Percentiles rank a stretch among this genome's conserved stretches.
phyloP scores from a whole-genome alignment of 2,329 filamentous ascomycete genomes.

The Alternaria consortialis region DNA sequence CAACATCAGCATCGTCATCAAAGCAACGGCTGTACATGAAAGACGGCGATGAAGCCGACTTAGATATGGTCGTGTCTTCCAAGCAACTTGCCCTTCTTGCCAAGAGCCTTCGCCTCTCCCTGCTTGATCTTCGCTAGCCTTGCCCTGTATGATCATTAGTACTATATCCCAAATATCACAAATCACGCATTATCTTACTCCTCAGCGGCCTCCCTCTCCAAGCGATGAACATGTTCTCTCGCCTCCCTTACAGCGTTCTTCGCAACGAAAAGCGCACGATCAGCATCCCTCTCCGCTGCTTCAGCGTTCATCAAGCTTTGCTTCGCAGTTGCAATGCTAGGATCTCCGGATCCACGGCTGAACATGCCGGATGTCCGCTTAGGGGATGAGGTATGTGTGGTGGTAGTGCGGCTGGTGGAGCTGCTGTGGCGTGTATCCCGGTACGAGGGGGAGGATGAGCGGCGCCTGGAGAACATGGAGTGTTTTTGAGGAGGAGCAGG shows the following conservation, averaged over 20 bases:
- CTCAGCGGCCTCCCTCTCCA: conserved; percentile 69
- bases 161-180: not conserved
- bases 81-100: conserved; percentile 74
- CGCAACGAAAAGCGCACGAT: conserved; percentile 68
- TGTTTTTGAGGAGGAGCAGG: conserved; percentile 36
- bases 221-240: conserved; percentile 67
- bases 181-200: conserved; percentile 20
- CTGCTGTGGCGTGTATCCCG: conserved; percentile 27
- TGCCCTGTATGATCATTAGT: conserved; percentile 39
- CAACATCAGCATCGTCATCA: not conserved
- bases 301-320: conserved; percentile 71
- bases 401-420: conserved; percentile 21
- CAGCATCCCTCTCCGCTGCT: conserved; percentile 70
- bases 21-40: not conserved
- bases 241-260: conserved; percentile 69
- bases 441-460: conserved; percentile 40
- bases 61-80: conserved; percentile 51
- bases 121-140: conserved; percentile 73
- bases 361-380: conserved; percentile 52
- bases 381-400: conserved; percentile 35
- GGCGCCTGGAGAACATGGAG: conserved; percentile 50
- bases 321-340: conserved; percentile 67
- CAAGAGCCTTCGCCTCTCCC: conserved; percentile 69
- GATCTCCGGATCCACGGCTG: conserved; percentile 63
- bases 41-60: not conserved